Evolutionary conservation across 441 rosid species (phyloP), one percentile per base, ranked within the genome.

Genomic region (Erodium trifolium): DNA sequence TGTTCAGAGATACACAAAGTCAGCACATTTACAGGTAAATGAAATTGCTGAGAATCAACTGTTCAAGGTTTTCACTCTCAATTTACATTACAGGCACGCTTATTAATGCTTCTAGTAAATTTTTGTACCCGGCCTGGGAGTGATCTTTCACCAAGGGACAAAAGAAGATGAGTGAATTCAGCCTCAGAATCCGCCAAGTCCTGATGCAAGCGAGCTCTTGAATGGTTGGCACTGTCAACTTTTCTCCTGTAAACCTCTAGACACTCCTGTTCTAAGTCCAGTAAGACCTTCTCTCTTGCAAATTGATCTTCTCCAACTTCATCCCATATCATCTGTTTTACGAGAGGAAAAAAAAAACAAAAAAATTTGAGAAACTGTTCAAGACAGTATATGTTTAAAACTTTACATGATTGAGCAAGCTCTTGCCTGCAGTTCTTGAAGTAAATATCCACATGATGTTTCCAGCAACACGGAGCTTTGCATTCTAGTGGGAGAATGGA

Each of bases 181-280:
- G 98, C 96, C 85, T 93, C 99, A 68, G 99, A 89, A 82, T 91
- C 97, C 0, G 99, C 99, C 37, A 93, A 72, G 77, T 93, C 92
- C 76, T 94, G 99, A 77, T 94, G 99, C 75, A 94, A 84, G 70
- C 96, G 95, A 78, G 99, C 87, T 80, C 99, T 86, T 0, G 96
- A 85, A 35, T 88, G 88, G 74, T 90, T 94, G 71, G 98, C 99
- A n/a, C 82, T 87, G 83, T 94, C 97, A 39, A 94, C 99, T 87
- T 94, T 92, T 79, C 93, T 87, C 77, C 97, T 78, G 82, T 92
- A 92, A 47, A 89, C 93, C 79, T 94, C 97, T 18, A 94, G 79
- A 68, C 99, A 93, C 69, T 94, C 97, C 49, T 94, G 90, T 75
- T 94, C 99, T 66, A 94, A 81, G 73, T 88, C 96, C 57, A 88